Base-by-base conservation (phyloP, 257 asterid genomes). In the Lycium barbarum region DNA sequence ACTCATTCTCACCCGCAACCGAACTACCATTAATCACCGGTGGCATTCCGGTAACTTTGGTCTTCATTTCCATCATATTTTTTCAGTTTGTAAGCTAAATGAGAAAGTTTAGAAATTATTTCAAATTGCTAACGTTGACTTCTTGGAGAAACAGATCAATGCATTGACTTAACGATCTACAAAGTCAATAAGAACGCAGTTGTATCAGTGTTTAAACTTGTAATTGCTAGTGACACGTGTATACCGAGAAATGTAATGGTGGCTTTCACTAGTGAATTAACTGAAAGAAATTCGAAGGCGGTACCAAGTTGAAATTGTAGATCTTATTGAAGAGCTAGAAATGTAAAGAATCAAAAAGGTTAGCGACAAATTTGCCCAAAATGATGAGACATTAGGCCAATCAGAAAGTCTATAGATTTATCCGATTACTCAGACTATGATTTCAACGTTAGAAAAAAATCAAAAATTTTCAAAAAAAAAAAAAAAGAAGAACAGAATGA, bases 61-160 rank as follows among this genome's bases (percentile, higher is more conserved):
- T 79, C 53, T 83, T 85, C 85, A 72, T 83, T n/a, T 84, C 70
- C 88, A 88, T 85, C 90, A 88, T 88, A 26, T 11, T 17, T 53
- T n/a, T 12, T 49, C 47, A 26, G 65, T 78, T 26, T 55, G 49
- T 53, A 14, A 2, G 26, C 63, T 51, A 51, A 76, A 49, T 2
- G 0, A 2, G 62, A n/a, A 18, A 9, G 8, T 12, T 6, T 11
- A 43, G 13, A 81, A 45, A 10, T 2, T 6, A 18, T 20, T 20
- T 63, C 6, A n/a, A 81, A 62, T 62, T 62, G 45, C 14, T 13
- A 49, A 33, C 9, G 81, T 20, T 71, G 36, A 54, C 33, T 68
- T 53, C 18, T 26, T 55, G 57, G 36, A n/a, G 58, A 71, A n/a
- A 35, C 10, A 83, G 85, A 83, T 83, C 85, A 67, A 38, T 17